Evolutionary conservation across 139 green algal genomes (phyloP), one percentile per base, ranked within the genome.

Genomic region (Chlorella sorokiniana): DNA sequence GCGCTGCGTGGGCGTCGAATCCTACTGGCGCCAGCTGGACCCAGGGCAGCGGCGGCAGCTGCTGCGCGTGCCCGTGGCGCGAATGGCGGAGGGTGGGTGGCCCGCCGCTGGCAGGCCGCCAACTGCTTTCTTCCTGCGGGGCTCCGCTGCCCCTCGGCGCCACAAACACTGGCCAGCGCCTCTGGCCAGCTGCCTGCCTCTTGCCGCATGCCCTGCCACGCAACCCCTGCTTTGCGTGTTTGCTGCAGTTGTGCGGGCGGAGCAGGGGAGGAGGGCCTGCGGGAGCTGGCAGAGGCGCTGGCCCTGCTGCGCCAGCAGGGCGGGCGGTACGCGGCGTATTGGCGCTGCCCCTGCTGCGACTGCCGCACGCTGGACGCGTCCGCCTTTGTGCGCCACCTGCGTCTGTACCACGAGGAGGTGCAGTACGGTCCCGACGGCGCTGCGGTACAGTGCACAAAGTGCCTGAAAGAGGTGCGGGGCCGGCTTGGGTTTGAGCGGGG

Each of bases 291-390:
- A 2, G 78, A 88, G 33, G 77, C 31, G 20, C 68, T 87, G 41
- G 65, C 54, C 22, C 77, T 88, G 70, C 77, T 88, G 45, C 67
- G 77, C 31, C 56, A 63, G 42, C 77, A 81, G 25, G 62, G 54
- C 64, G 67, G 69, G 20, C 33, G 38, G 11, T 72, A 63, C 45
- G 78, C 78, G 16, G 81, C 77, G 33, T 85, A 72, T 51, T 88
- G 84, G 84, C 59, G 78, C 72, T 88, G 84, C 61, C 84, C 84
- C 38, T 72, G 52, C 69, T 88, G 84, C 82, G 69, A 82, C 69
- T 33, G 76, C 52, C 78, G 84, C 23, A 8, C 69, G 44, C 40
- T 70, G 54, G 72, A 82, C 33, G 41, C 78, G 0, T 41, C 44
- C 27, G 70, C 64, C 2, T 88, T 85, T 52, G 33, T 78, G 56